A percentile compares a stretch with the other conserved stretches of the same genome.
These are phyloP conservation scores for Petrea volubilis DNA, from an alignment of 257 asterid species.

Conservation along the genomic window DNA sequence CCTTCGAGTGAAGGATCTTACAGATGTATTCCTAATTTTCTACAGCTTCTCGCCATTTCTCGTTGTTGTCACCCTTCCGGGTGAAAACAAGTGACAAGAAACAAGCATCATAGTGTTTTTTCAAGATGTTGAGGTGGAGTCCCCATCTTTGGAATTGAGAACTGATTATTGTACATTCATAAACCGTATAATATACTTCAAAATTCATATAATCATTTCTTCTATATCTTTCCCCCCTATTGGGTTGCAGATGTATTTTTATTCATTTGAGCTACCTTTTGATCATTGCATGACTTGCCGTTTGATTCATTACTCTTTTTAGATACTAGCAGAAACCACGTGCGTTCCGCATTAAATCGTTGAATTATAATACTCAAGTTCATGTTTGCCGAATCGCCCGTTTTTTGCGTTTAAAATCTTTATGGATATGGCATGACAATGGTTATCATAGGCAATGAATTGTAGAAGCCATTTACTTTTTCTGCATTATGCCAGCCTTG, in stretches of 20 bases:
- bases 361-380: no score
- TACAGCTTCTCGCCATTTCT: slow-evolving; percentile 83
- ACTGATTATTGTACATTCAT: slow-evolving; percentile 7
- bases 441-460: not conserved
- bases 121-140: slow-evolving; percentile 14
- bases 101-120: slow-evolving; percentile 37
- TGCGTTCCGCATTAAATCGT: no score
- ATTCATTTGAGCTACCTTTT: not conserved
- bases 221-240: not conserved
- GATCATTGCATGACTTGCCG: not conserved
- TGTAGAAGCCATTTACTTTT: no score
- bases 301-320: not conserved
- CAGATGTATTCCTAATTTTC: slow-evolving; percentile 11
- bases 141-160: slow-evolving; percentile 13
- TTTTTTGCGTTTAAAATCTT: not conserved
- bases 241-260: not conserved
- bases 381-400: no score
- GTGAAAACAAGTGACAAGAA: slow-evolving; percentile 75
- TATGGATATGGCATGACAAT: not conserved
- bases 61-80: slow-evolving; percentile 73
- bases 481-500: no score
- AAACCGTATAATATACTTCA: not conserved
- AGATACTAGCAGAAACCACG: no score
- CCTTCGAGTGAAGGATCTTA: not conserved
- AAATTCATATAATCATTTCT: slow-evolving; percentile 6